Conservation (phyloP, 768 basidiomycete genomes). For the Mycena kentingensis region DNA sequence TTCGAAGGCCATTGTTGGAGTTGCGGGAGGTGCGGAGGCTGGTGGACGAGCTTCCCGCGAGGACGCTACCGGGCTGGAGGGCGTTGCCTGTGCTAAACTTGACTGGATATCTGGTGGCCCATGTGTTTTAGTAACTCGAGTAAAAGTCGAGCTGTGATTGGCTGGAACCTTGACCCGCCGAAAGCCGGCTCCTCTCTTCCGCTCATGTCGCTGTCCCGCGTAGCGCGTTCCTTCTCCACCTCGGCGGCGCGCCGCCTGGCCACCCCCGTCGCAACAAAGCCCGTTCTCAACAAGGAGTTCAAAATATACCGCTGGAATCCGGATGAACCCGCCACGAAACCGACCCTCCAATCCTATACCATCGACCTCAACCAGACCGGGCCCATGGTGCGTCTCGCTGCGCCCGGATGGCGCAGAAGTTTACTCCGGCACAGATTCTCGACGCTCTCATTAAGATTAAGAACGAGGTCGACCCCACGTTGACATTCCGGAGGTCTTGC, state of each 20-base stretch:
- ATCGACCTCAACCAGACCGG: slow-evolving; percentile 94
- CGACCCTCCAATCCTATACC: slow-evolving; percentile 84
- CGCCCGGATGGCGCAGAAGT: background rate
- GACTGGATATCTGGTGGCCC: slow-evolving; percentile 44
- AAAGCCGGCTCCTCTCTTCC: background rate
- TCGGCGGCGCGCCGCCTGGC: slow-evolving; percentile 24
- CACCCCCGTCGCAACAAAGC: slow-evolving; percentile 47
- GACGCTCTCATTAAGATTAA: slow-evolving; percentile 99
- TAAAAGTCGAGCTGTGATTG: background rate
- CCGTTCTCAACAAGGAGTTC: slow-evolving; percentile 85
- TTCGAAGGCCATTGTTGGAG: slow-evolving; percentile 70
- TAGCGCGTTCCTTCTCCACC: slow-evolving; percentile 20
- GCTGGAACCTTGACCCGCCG: background rate
- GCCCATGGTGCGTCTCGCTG: slow-evolving; percentile 69
- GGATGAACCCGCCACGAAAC: slow-evolving; percentile 90
- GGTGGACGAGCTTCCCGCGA: slow-evolving; percentile 38
- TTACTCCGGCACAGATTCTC: slow-evolving; percentile 56
- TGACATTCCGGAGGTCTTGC: slow-evolving; percentile 94
- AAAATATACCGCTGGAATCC: slow-evolving; percentile 99
- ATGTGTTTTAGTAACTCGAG: background rate
- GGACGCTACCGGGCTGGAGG: slow-evolving; percentile 51
- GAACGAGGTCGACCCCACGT: slow-evolving; percentile 95
- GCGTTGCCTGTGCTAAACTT: slow-evolving; percentile 72
- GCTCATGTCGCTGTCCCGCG: slow-evolving; percentile 18
- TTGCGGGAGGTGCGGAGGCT: slow-evolving; percentile 41